Evolutionary conservation across 352 stramenopile genomes (phyloP), one percentile per base, ranked within the genome.

Genomic region (Pythium periplocum): DNA sequence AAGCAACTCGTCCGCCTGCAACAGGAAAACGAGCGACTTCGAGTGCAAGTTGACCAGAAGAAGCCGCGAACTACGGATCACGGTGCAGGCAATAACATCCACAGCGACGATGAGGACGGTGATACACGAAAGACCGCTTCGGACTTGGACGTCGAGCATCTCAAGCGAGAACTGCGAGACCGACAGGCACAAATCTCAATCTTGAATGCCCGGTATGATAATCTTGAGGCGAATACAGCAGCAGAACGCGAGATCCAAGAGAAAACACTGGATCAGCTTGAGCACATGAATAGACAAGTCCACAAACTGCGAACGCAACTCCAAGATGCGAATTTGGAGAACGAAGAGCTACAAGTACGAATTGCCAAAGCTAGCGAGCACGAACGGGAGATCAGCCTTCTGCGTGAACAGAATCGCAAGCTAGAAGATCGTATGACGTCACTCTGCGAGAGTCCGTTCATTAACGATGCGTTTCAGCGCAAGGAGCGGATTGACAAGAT

Each of bases 381-480:
- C 7, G 75, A 95, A 45, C 86, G 93, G 11, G 84, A 96, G 41
- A 66, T 96, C 5, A 45, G 45, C 6, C 59, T 91, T 48, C 59
- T 96, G 3, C 68, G 75, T 3, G 75, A 94, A 6, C 77, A 92
- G 59, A 97, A 96, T 53, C 71, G 75, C 9, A 84, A 79, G 32
- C 66, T 98, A 1, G 93, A 98, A 63, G 80, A 96, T 12, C 71
- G 89, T 5, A 95, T 97, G 69, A 96, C 83, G 31, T 72, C 71
- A 10, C 64, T 98, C 11, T 98, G 91, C 53, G 90, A 98, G 54
- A 96, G 86, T 30, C 91, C 91, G 8, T 98, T 98, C 62, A 96
- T 98, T 32, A 93, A 93, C 55, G 83, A 97, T 44, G 88, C 88
- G 3, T 96, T 95, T 47, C 75, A 95, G 59, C 71, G 78, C 1